Base-by-base conservation (phyloP, 345 rosid genomes). In the Euphorbia tirucalli region DNA sequence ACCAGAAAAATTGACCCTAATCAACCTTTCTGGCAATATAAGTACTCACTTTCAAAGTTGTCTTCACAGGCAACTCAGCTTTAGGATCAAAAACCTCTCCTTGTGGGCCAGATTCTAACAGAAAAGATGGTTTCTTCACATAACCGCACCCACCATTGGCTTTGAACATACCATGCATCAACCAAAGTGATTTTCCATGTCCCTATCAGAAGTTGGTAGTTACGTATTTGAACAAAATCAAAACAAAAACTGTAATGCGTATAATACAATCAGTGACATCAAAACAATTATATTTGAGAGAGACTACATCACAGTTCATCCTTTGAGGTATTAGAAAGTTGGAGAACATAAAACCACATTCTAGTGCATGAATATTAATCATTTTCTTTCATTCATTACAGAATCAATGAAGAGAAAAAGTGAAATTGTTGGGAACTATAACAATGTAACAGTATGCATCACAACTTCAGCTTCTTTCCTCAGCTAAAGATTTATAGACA, bases 81-180 rank as follows among this genome's bases (percentile, higher is more conserved):
- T 76, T 85, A 28, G 93, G 96, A 79, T 91, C 92, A 73, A 90
- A 91, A 8, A 91, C 72, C 62, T 87, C 87, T 19, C 75, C 75
- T 39, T 67, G 7, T 7, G 76, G 74, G 65, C 81, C 66, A 3
- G 87, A 37, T 28, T 76, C 75, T 71, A 91, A 60, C 3, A 93
- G 83, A 74, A 93, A 80, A 66, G 85, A 86, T 5, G 98, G 97
- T 75, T 91, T 93, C 78, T 91, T 91, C 56, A 93, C 79, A 77
- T 88, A 93, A 18, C 98, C 98, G 69, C 98, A 91, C 77, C 97
- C 93, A 54, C 98, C 96, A 65, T 93, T 93, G 58, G 89, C 93
- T 81, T 77, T 88, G 81, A 88, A 93, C 96, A 93, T 91, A 61
- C 96, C 97, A 21, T 86, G 93, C 97, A 93, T 91, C 83, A 87